These are phyloP conservation scores for Capronia epimyces DNA, from an alignment of 2,329 filamentous ascomycete genomes.

Conservation along the genomic window DNA sequence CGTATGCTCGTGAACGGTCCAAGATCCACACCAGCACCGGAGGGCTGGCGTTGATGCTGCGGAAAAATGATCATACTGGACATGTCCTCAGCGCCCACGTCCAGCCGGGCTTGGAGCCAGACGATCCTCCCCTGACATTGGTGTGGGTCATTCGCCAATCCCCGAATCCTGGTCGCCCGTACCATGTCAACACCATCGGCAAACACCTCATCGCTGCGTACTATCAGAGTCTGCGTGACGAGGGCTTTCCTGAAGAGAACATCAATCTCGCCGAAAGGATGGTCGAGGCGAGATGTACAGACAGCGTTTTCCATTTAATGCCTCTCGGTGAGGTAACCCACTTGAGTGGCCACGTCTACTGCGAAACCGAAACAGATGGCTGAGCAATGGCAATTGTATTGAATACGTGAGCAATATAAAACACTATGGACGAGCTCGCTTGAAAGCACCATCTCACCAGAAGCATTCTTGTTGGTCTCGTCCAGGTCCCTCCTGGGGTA, in stretches of 20 bases:
- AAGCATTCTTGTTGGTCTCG: not conserved
- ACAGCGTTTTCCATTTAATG: conserved; percentile 15
- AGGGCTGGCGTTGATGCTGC: conserved; percentile 23
- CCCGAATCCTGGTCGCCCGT: conserved; percentile 8
- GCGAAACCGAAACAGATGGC: conserved; percentile 2
- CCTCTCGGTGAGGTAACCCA: conserved; percentile 20
- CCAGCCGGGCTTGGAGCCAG: conserved; percentile 23
- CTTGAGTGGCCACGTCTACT: conserved; percentile 6
- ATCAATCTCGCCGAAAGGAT: conserved; percentile 24
- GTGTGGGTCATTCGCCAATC: conserved; percentile 25
- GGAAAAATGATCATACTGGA: not conserved
- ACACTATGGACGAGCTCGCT: not conserved
- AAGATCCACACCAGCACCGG: conserved; percentile 25
- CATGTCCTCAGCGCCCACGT: conserved; percentile 23
- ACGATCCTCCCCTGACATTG: conserved; percentile 23
- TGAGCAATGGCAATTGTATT: not conserved
- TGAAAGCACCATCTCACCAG: not conserved
- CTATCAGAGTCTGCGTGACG: conserved; percentile 26
- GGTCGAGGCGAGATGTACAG: conserved; percentile 16
- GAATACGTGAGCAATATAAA: not conserved
- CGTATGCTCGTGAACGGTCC: conserved; percentile 17
- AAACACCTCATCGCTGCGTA: conserved; percentile 24
- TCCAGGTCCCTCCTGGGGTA: not conserved
- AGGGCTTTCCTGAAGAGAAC: conserved; percentile 26
- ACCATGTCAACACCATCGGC: conserved; percentile 16